A percentile compares a stretch with the other conserved stretches of the same genome.
Conservation (phyloP, 208 protist species). For the Tritrichomonas musculus region DNA sequence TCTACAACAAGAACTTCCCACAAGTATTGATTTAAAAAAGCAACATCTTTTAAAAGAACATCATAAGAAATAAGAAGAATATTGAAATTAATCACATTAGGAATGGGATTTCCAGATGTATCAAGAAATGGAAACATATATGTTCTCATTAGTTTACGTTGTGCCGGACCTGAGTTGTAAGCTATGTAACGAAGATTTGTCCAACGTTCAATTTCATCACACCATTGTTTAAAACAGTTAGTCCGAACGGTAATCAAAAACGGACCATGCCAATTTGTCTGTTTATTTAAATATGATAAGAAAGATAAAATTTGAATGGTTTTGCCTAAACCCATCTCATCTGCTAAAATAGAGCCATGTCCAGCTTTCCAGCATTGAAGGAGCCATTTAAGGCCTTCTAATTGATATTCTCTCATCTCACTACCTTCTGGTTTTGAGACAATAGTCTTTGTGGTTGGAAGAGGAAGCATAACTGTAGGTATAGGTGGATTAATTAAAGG, state of each 20-base stretch:
- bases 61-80: conserved; percentile 14
- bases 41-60: background rate
- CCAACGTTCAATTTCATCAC: conserved; percentile 31
- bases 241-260: conserved; percentile 4
- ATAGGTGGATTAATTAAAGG: too few species aligned
- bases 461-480: background rate
- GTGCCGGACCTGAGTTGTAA: background rate
- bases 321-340: conserved; percentile 77
- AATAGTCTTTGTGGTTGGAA: background rate
- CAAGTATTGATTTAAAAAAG: conserved; percentile 43
- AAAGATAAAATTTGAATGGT: conserved; percentile 30
- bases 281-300: background rate
- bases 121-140: background rate
- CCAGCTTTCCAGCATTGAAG: conserved; percentile 75
- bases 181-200: conserved; percentile 28
- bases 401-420: background rate
- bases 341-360: conserved; percentile 89
- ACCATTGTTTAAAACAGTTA: conserved; percentile 17
- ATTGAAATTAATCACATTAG: background rate
- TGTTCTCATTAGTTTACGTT: background rate
- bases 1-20: conserved; percentile 67
- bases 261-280: background rate
- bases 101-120: background rate
- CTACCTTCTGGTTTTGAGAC: background rate
- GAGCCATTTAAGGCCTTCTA: conserved; percentile 75